These are phyloP conservation scores for Phoma sp. DNA, from an alignment of 2,329 filamentous ascomycete genomes.

Conservation along the genomic window DNA sequence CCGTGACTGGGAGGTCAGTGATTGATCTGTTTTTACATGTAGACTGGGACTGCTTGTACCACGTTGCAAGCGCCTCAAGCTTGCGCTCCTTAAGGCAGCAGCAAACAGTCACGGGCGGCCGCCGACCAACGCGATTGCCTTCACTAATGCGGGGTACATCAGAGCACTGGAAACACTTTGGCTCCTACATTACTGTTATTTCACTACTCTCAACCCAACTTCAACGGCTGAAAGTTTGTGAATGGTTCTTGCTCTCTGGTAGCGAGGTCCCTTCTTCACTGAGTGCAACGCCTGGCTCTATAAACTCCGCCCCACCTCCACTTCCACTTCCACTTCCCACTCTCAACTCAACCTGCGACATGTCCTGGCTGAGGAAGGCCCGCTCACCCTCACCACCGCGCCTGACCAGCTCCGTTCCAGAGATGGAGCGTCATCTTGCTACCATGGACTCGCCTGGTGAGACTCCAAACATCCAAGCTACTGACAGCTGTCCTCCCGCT, in stretches of 20 bases:
- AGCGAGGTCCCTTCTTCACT: slow-evolving; percentile 5
- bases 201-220: too few relatives aligned
- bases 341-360: not conserved
- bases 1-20: not conserved
- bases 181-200: too few relatives aligned
- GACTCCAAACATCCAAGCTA: not conserved
- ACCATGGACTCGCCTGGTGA: not conserved
- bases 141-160: not conserved
- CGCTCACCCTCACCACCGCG: slow-evolving; percentile 1
- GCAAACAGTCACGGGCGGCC: not conserved
- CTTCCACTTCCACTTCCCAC: not conserved
- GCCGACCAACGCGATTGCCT: not conserved
- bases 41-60: not conserved
- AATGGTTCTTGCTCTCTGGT: slow-evolving; percentile 1
- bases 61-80: too few relatives aligned
- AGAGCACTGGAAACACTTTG: not conserved
- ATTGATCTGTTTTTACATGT: too few relatives aligned
- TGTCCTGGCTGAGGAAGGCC: slow-evolving; percentile 5
- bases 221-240: too few relatives aligned
- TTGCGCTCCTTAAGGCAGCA: not conserved
- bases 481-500: not conserved
- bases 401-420: not conserved
- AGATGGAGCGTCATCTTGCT: slow-evolving; percentile 1
- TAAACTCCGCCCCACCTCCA: not conserved
- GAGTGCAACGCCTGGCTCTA: not conserved